Evolutionary conservation across 331 rosid species (phyloP).

Genomic region (Quercus tomentella): DNA sequence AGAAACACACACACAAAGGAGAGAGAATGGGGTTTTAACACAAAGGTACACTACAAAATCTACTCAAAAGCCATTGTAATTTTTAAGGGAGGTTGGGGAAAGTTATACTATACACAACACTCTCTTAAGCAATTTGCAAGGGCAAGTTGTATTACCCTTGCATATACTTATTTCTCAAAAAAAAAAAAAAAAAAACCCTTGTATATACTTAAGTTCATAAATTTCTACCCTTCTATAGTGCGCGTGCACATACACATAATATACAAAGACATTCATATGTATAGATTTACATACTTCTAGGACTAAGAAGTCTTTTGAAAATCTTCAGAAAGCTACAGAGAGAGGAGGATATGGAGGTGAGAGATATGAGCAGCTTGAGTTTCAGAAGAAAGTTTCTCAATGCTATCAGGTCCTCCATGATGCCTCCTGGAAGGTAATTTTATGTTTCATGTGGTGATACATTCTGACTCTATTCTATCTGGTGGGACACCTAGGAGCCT

Average conservation of each 20-base stretch:
- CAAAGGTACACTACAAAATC: too few relatives aligned
- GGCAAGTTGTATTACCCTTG: background rate
- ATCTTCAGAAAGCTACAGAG: conserved; percentile 76
- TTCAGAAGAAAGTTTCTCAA: conserved; percentile 65
- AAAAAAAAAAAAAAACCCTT: too few relatives aligned
- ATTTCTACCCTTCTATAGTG: background rate
- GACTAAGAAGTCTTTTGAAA: background rate
- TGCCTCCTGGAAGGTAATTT: conserved; percentile 77
- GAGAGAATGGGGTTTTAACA: too few relatives aligned
- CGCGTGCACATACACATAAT: background rate
- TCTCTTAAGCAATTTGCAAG: too few relatives aligned
- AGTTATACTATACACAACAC: too few relatives aligned
- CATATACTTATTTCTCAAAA: background rate
- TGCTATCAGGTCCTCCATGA: conserved; percentile 56
- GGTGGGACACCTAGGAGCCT: background rate
- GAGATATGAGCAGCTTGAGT: conserved; percentile 84
- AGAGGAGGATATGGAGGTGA: conserved; percentile 95
- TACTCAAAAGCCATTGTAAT: too few relatives aligned
- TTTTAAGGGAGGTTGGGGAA: too few relatives aligned
- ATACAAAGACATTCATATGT: background rate
- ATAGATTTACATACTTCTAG: background rate
- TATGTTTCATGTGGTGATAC: background rate
- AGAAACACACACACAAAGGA: too few relatives aligned
- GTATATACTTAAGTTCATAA: background rate
- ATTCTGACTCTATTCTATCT: conserved; percentile 7